Base-by-base conservation (phyloP, 106 monocot genomes). In the Amphibolis antarctica region DNA sequence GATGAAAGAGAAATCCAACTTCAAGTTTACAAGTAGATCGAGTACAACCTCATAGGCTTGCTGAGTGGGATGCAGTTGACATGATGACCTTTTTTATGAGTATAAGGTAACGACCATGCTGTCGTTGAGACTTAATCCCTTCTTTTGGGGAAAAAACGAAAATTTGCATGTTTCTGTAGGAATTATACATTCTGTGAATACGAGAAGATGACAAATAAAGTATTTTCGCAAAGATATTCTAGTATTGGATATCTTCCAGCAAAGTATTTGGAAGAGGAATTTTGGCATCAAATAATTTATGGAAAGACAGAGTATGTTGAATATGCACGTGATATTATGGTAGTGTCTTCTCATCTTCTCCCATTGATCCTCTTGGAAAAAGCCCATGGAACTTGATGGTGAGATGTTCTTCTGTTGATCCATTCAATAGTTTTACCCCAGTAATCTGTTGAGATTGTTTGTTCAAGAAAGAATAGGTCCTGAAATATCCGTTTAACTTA, bases 311-410 rank as follows among this genome's bases (percentile, higher is more conserved):
- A 86, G 20, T 81, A 44, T 46, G 88, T 94, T 48, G 93, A 94
- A 58, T 94, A 94, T 80, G 93, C 88, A 11, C 86, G 88, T 76
- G 93, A 94, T 66, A 66, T 94, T 82, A 94, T 79, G 93, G 93
- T 24, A 94, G 88, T 77, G 93, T 89, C 28, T 94, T 94, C 72
- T 94, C 93, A 52, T 75, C 83, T 15, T 86, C 83, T 60, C 77
- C 79, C 50, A 74, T n/a, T 59, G 93, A 94, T 71, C 83, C 72
- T 70, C 86, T 94, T 65, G 93, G 89, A 50, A 78, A 71, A 79
- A 89, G 88, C 66, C 85, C 81, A 42, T 94, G 93, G 88, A 94
- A 94, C 63, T 71, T 94, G 76, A 89, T 86, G 89, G 93, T 94
- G 62, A 59, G 14, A 60, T 12, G 42, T 36, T 3, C 9, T 60